Base-by-base conservation (phyloP, 805 yeast genomes). In the Yarrowia porcina region DNA sequence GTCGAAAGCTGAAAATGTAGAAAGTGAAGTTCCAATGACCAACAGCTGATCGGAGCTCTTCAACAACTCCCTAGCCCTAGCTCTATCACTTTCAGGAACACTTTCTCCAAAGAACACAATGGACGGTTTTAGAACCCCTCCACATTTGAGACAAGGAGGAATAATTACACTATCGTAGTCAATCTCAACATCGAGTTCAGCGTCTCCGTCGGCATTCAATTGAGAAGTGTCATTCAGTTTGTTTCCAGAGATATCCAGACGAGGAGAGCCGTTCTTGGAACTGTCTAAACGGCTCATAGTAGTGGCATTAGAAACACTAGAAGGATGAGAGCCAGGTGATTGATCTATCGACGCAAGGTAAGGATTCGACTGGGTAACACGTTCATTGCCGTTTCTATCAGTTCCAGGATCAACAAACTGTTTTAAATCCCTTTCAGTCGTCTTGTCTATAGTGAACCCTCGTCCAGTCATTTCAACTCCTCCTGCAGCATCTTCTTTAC, bases 51-150 rank as follows among this genome's bases (percentile, higher is more conserved):
- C 49, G 10, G 38, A 25, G 6, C 11, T 5, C 9, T 9, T 13
- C 17, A 56, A 11, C 38, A 56, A 8, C 13, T 27, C 23, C 4
- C 61, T 35, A 2, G 61, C 49, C 3, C 36, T 27, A 21, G 17
- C 13, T 10, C 61, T 25, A 20, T 38, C 61, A 1, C 3, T n/a
- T 6, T 39, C 49, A 0, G 98, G 98, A 27, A 93, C 77, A 1
- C 86, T 82, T 72, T 93, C 99, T 3, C 98, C 98, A 75, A 91
- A 94, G 70, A 93, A 93, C 0, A 91, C 97, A 67, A 93, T 94
- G 69, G 89, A 93, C 0, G 98, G 99, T 71, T 93, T 93, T 27
- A 94, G 89, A 30, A 84, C 80, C 0, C 97, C 96, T 4, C 68
- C 71, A 69, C 98, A 93, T 17, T 76, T 52, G 10, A 20, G 18